Base-by-base conservation (phyloP, 1,139 yeast genomes). In the Yamadazyma blattariae region DNA sequence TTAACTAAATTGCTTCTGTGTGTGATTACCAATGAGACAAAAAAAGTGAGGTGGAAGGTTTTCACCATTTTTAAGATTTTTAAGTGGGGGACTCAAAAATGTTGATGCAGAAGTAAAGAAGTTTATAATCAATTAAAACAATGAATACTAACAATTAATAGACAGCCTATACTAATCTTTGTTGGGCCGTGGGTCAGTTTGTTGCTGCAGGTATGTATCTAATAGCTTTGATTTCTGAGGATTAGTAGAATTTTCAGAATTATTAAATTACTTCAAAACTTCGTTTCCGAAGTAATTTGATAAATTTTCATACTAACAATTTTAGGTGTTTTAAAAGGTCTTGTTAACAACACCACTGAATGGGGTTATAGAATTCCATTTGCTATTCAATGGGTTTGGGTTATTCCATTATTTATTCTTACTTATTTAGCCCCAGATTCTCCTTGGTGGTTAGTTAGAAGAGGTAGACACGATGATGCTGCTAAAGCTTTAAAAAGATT, bases 171-270 rank as follows among this genome's bases (percentile, higher is more conserved):
- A 57, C 56, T 24, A 58, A 57, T 41, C 45, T 57, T 47, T 56
- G 59, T 40, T 58, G 61, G 61, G 62, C 58, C 32, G 53, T 51
- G 33, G 63, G 63, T 29, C 63, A 58, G 38, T 56, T 58, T 37
- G 43, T 58, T 27, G 53, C 59, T 28, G 57, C 58, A 26, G 59
- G n/a, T n/a, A n/a, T n/a, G n/a, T n/a, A n/a, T n/a, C n/a, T n/a
- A n/a, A n/a, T n/a, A n/a, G n/a, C n/a, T n/a, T n/a, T n/a, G 58
- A 22, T n/a, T n/a, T n/a, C n/a, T n/a, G n/a, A n/a, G n/a, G n/a
- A n/a, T n/a, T n/a, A n/a, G n/a, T n/a, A n/a, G n/a, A n/a, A n/a
- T n/a, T n/a, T n/a, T n/a, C n/a, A n/a, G n/a, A n/a, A n/a, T n/a
- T n/a, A n/a, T n/a, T n/a, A n/a, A n/a, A n/a, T n/a, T n/a, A n/a